These are phyloP conservation scores for Sinapis alba DNA, from an alignment of 441 rosid genomes.

Conservation along the genomic window DNA sequence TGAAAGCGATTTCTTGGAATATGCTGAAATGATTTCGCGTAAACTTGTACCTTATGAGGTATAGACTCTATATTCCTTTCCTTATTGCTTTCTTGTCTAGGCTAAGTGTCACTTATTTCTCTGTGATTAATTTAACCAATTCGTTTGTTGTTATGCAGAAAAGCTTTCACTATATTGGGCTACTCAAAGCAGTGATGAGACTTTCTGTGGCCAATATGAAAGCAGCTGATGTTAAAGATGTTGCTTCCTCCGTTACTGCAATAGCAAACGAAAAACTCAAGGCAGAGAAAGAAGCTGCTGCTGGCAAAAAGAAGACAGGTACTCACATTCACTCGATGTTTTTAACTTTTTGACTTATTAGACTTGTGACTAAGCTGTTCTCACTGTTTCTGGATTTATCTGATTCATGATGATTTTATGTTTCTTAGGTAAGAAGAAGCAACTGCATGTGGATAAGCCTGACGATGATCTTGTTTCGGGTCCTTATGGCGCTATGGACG, in stretches of 20 bases:
- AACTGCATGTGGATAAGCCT: slow-evolving; percentile 6
- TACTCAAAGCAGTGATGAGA: slow-evolving; percentile 85
- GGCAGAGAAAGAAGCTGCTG: slow-evolving; percentile 80
- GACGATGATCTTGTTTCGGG: slow-evolving; percentile 11
- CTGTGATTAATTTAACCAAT: too few species aligned
- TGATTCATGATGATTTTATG: background rate
- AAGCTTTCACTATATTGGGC: slow-evolving; percentile 70
- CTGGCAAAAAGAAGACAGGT: slow-evolving; percentile 79
- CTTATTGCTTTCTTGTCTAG: background rate
- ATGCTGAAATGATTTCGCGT: slow-evolving; percentile 78
- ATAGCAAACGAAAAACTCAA: slow-evolving; percentile 92
- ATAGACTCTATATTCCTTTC: background rate
- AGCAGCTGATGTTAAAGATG: slow-evolving; percentile 88
- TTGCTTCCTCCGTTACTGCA: slow-evolving; percentile 76
- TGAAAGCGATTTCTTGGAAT: slow-evolving; percentile 81
- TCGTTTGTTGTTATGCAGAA: slow-evolving; percentile 52
- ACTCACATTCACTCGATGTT: background rate
- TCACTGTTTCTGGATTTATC: background rate
- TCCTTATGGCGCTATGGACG: slow-evolving; percentile 2
- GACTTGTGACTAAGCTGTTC: background rate
- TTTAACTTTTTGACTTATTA: background rate
- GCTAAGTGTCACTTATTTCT: background rate
- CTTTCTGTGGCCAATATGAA: slow-evolving; percentile 66
- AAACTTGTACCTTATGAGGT: slow-evolving; percentile 79
- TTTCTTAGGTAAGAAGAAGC: slow-evolving; percentile 4